These are phyloP conservation scores for Phytophthora megakarya DNA, from an alignment of 352 stramenopile genomes.

Conservation along the genomic window DNA sequence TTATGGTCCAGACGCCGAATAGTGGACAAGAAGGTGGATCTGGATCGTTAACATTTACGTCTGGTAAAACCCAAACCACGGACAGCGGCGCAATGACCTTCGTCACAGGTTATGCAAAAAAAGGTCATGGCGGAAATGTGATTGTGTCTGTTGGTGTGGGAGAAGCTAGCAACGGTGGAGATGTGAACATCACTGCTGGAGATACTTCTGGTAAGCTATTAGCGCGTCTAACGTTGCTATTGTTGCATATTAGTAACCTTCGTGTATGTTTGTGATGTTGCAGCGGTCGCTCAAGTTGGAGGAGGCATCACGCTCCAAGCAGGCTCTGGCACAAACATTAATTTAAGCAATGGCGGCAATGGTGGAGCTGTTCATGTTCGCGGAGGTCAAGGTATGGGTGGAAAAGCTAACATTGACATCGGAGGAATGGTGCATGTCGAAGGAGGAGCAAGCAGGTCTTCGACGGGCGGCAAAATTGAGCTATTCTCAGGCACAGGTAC, in stretches of 20 bases:
- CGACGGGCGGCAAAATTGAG: constrained; percentile 70
- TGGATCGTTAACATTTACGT: constrained; percentile 42
- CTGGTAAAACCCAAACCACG: constrained; percentile 24
- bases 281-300: constrained; percentile 44
- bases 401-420: constrained; percentile 43
- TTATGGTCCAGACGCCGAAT: constrained; percentile 64
- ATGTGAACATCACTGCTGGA: constrained; percentile 69
- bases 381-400: constrained; percentile 62
- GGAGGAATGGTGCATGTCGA: constrained; percentile 68
- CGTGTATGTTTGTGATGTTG: constrained; percentile 22
- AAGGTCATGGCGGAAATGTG: constrained; percentile 31
- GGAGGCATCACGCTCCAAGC: constrained; percentile 55
- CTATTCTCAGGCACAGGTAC: constrained; percentile 53
- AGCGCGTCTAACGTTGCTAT: neutral
- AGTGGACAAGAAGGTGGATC: constrained; percentile 53
- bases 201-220: constrained; percentile 56
- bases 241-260: constrained; percentile 3
- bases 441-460: constrained; percentile 51
- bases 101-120: constrained; percentile 31
- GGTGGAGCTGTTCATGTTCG: constrained; percentile 58
- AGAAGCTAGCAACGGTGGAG: constrained; percentile 30
- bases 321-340: constrained; percentile 56
- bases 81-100: constrained; percentile 36
- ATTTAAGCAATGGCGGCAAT: constrained; percentile 59
- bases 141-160: constrained; percentile 32